Percentiles rank a stretch among this genome's conserved stretches.
phyloP scores from a whole-genome alignment of 2,329 filamentous ascomycete species.

The Ascochyta fabae region DNA sequence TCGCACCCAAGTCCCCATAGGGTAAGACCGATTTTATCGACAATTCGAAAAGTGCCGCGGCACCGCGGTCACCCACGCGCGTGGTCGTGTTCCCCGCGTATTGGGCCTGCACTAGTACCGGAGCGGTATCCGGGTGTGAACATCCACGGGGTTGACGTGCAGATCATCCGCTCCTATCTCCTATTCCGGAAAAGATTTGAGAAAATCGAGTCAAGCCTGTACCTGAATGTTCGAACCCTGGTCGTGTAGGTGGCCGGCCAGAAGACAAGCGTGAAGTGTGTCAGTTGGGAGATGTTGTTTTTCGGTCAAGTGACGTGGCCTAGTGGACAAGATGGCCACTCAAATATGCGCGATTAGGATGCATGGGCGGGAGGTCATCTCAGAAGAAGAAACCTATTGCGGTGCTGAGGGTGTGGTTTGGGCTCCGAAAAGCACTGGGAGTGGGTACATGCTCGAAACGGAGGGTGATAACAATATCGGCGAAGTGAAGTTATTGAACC shows the following conservation, averaged over 20 bases:
- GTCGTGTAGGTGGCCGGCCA: neutral
- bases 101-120: constrained; percentile 5
- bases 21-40: neutral
- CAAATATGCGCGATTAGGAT: neutral
- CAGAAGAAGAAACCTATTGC: neutral
- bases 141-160: constrained; percentile 4
- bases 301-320: neutral
- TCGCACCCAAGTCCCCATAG: constrained; percentile 11
- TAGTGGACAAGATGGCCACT: neutral
- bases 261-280: neutral
- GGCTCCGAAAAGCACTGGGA: neutral
- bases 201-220: neutral
- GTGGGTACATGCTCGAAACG: too few species aligned
- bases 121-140: constrained; percentile 1
- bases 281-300: neutral
- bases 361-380: neutral
- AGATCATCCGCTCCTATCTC: constrained; percentile 11
- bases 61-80: constrained; percentile 4
- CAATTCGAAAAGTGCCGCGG: constrained; percentile 4
- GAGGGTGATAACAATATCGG: neutral
- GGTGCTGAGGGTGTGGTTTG: neutral
- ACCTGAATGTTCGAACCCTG: neutral
- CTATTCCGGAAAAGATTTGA: neutral
- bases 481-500: neutral
- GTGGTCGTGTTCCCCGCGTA: constrained; percentile 6